Evolutionary conservation across 2,329 filamentous ascomycete species (phyloP), one percentile per base, ranked within the genome.

Genomic region (Intubia oerlemansii): DNA sequence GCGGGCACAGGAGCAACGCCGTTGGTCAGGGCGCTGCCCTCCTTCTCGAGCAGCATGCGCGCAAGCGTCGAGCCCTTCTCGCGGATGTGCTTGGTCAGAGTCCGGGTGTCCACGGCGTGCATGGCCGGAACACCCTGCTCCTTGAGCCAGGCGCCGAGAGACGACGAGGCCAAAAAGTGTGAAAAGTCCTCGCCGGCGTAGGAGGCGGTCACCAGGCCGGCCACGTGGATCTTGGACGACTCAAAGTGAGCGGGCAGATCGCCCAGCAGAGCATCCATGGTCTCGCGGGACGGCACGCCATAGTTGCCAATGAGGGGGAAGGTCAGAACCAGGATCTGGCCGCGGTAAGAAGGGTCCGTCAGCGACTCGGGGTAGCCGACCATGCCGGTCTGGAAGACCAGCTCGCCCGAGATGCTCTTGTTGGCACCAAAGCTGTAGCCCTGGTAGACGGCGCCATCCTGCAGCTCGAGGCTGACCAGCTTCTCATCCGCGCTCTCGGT

Each of bases 311-410:
- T 77, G 22, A 95, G 62, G 34, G 85, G 88, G 51, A 92, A 93
- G 30, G 85, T 98, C 45, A 95, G 72, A 52, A 95, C 84, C 42
- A 98, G 66, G 42, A 98, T 92, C 57, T 98, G 85, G 36, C 79
- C 79, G 28, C 77, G 74, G 54, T 88, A 85, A 28, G 79, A 85
- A 40, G 79, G 79, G 47, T 88, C 79, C 35, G 79, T 85, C 42
- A 88, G 64, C 27, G 76, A 90, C 61, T 98, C 88, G 24, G 88
- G 84, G 51, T 98, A 98, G 46, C 88, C 88, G 42, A 95, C 88
- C 84, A 95, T 92, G 53, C 88, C 88, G 33, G 88, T 98, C 65
- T 95, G 85, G 60, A 98, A 98, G 55, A 98, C 88, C 50, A 98
- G 64, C 62, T 98, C 88, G 51, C 88, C 88, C 40, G 85, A 78